Conservation (phyloP, 371 early-diverging fungal genomes). For the Mortierella sp. region DNA sequence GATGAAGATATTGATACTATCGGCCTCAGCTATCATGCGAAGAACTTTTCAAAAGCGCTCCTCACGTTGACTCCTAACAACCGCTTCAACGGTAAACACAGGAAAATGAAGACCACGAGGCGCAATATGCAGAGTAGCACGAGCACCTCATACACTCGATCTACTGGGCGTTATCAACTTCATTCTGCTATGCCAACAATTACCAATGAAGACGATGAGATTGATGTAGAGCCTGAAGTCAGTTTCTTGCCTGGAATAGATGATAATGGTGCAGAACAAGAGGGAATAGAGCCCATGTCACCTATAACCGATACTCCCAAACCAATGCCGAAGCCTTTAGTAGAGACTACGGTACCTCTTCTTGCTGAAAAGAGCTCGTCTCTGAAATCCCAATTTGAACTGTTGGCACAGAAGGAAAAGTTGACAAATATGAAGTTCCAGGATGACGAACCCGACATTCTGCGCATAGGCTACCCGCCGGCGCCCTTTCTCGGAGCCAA, state of each 20-base stretch:
- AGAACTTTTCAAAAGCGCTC: slow-evolving; percentile 44
- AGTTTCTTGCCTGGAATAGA: slow-evolving; percentile 38
- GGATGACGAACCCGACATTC: slow-evolving; percentile 4
- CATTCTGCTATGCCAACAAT: slow-evolving; percentile 32
- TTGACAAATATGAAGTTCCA: slow-evolving; percentile 6
- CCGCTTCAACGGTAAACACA: slow-evolving; percentile 11
- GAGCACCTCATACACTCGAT: slow-evolving; percentile 18
- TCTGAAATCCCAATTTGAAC: not conserved
- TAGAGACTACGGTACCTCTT: not conserved
- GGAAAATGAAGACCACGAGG: slow-evolving; percentile 17
- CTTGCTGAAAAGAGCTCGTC: not conserved
- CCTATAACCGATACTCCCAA: not conserved
- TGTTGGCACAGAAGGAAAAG: not conserved
- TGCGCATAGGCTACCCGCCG: slow-evolving; percentile 33
- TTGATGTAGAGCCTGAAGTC: slow-evolving; percentile 54
- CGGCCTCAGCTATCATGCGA: slow-evolving; percentile 49
- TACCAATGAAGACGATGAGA: slow-evolving; percentile 45
- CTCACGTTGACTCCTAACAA: slow-evolving; percentile 18
- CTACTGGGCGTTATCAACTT: slow-evolving; percentile 22
- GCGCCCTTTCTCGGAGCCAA: slow-evolving; percentile 49
- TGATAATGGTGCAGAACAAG: slow-evolving; percentile 22
- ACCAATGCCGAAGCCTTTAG: not conserved
- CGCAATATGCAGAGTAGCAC: slow-evolving; percentile 7
- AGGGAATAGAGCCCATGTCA: slow-evolving; percentile 1
- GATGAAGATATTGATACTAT: slow-evolving; percentile 31